Evolutionary conservation across 1,139 yeast genomes (phyloP).

Genomic region (Pichia sp.): DNA sequence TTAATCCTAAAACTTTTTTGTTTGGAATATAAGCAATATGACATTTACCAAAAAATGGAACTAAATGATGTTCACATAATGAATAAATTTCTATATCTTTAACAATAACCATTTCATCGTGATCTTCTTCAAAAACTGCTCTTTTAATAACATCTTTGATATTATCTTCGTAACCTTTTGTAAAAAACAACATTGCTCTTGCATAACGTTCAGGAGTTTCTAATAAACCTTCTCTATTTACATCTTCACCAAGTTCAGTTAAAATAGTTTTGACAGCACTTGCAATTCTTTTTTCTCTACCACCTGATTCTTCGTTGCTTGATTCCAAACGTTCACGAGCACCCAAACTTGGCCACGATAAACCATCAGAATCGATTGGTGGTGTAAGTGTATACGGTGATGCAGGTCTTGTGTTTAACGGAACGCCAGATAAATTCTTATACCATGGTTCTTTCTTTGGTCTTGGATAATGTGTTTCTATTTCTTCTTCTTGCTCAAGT

Average conservation of each 20-base stretch:
- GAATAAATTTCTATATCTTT: constrained; percentile 90
- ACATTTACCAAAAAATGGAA: constrained; percentile 94
- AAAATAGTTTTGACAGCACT: constrained; percentile 78
- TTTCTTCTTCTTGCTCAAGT: constrained; percentile 3
- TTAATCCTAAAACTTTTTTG: constrained; percentile 86
- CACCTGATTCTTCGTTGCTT: constrained; percentile 52
- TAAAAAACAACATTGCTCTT: constrained; percentile 89
- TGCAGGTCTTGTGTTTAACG: constrained; percentile 71
- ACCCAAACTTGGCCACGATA: constrained; percentile 93
- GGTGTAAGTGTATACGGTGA: constrained; percentile 79
- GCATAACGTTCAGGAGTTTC: constrained; percentile 97
- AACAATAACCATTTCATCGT: constrained; percentile 98
- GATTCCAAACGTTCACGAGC: constrained; percentile 70
- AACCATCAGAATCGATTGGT: constrained; percentile 83
- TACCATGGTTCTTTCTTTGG: constrained; percentile 30
- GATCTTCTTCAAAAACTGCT: constrained; percentile 97
- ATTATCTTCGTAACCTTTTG: constrained; percentile 94
- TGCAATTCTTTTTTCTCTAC: constrained; percentile 70
- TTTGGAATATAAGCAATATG: constrained; percentile 96
- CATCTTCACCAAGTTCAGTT: constrained; percentile 87
- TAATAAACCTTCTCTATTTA: constrained; percentile 76
- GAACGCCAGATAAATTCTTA: constrained; percentile 28
- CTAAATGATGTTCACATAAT: constrained; percentile 94
- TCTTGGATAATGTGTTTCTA: constrained; percentile 20
- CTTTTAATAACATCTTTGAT: constrained; percentile 84